Evolutionary conservation across 2,329 filamentous ascomycete species (phyloP).

Genomic region (Penicillium vulpinum): DNA sequence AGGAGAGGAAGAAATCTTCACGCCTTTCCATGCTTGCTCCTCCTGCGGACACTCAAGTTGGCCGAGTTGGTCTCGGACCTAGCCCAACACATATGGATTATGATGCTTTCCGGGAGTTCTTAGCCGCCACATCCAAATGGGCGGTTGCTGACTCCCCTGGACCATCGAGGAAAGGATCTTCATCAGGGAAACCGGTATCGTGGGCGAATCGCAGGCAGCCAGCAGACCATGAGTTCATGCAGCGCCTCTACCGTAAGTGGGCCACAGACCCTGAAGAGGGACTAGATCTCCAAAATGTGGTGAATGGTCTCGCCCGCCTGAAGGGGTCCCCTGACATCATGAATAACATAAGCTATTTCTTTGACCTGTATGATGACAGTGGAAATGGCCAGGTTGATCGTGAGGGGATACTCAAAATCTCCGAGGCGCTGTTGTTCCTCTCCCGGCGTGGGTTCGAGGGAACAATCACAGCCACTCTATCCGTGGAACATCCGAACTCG

Average conservation of each 20-base stretch:
- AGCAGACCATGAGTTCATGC: conserved; percentile 93
- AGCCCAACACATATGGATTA: conserved; percentile 97
- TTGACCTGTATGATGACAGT: conserved; percentile 93
- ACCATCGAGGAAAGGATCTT: conserved; percentile 54
- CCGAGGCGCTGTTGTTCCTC: conserved; percentile 88
- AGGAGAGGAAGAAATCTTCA: conserved; percentile 60
- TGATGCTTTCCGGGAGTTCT: conserved; percentile 89
- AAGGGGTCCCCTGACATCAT: conserved; percentile 96
- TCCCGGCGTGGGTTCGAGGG: conserved; percentile 84
- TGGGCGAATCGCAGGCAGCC: conserved; percentile 66
- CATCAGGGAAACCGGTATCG: conserved; percentile 53
- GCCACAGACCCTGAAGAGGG: conserved; percentile 75
- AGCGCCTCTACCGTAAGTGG: conserved; percentile 83
- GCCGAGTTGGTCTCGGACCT: conserved; percentile 81
- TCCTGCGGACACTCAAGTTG: conserved; percentile 68
- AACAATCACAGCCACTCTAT: conserved; percentile 64
- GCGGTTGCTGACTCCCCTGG: conserved; percentile 82
- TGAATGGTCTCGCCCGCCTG: conserved; percentile 83
- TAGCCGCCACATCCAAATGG: conserved; percentile 88
- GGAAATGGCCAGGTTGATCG: conserved; percentile 88
- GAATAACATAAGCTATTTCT: conserved; percentile 97
- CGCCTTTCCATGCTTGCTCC: conserved; percentile 45
- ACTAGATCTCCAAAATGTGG: conserved; percentile 85
- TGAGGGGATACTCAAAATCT: conserved; percentile 92
- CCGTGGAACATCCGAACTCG: conserved; percentile 54